Evolutionary conservation across 495 filamentous ascomycete species (phyloP).

Genomic region (Clavariopsis aquatica): DNA sequence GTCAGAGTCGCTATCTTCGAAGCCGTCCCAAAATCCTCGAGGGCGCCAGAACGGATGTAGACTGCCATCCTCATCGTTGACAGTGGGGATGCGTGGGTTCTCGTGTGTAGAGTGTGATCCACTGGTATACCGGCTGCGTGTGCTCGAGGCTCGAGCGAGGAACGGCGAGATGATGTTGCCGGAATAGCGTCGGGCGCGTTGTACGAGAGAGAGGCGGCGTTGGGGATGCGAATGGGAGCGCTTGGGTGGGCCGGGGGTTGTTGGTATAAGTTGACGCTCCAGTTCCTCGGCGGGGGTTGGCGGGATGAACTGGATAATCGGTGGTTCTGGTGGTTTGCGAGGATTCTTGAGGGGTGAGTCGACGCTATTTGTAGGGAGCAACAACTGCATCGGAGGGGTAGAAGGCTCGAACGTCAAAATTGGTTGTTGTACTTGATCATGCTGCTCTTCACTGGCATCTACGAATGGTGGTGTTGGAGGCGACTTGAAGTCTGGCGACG

Average conservation of each 20-base stretch:
- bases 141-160: slow-evolving; percentile 35
- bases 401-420: slow-evolving; percentile 38
- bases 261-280: slow-evolving; percentile 50
- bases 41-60: slow-evolving; percentile 84
- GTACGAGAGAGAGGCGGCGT: slow-evolving; percentile 41
- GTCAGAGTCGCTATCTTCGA: slow-evolving; percentile 53
- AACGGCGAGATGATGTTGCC: slow-evolving; percentile 45
- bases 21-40: slow-evolving; percentile 68
- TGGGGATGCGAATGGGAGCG: slow-evolving; percentile 29
- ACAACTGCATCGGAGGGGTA: slow-evolving; percentile 33
- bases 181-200: slow-evolving; percentile 46
- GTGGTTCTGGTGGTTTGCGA: slow-evolving; percentile 68
- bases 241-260: slow-evolving; percentile 28
- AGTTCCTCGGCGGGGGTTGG: slow-evolving; percentile 65
- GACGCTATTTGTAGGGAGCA: slow-evolving; percentile 11
- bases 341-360: slow-evolving; percentile 65
- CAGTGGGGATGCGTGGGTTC: slow-evolving; percentile 33
- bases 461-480: neutral
- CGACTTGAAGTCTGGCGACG: neutral
- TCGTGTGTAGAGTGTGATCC: slow-evolving; percentile 19
- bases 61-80: slow-evolving; percentile 50
- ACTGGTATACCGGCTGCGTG: slow-evolving; percentile 13
- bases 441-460: slow-evolving; percentile 2
- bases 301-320: slow-evolving; percentile 71
- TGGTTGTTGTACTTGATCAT: slow-evolving; percentile 16